Evolutionary conservation across 495 filamentous ascomycete genomes (phyloP).

Genomic region (Lasiosphaeria ovina): DNA sequence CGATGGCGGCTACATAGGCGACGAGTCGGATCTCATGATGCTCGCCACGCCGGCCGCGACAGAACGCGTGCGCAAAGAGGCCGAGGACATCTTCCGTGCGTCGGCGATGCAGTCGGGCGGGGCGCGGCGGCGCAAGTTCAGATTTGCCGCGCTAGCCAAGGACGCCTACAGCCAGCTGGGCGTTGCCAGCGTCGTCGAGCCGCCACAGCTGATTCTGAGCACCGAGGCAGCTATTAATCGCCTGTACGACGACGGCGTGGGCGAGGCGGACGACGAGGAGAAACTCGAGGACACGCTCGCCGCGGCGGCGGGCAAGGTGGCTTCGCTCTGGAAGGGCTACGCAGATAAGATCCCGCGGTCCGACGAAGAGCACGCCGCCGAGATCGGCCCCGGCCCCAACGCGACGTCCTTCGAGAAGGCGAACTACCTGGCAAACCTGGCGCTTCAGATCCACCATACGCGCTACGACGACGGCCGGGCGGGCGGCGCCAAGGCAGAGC

Average conservation of each 20-base stretch:
- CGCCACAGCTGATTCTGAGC: conserved; percentile 53
- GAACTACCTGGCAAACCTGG: conserved; percentile 65
- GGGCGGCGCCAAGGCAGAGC: conserved; percentile 28
- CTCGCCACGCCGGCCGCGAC: conserved; percentile 47
- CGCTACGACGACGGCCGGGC: conserved; percentile 41
- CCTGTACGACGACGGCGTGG: conserved; percentile 58
- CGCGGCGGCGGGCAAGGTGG: conserved; percentile 53
- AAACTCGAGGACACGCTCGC: conserved; percentile 55
- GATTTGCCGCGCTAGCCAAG: conserved; percentile 50
- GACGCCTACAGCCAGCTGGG: conserved; percentile 47
- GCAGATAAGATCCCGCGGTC: conserved; percentile 44
- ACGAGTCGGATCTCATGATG: conserved; percentile 46
- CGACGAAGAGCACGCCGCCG: conserved; percentile 51
- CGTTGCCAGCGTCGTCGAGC: conserved; percentile 45
- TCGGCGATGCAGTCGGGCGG: conserved; percentile 39
- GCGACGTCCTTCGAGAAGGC: conserved; percentile 66
- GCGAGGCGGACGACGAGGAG: conserved; percentile 51
- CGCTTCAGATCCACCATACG: conserved; percentile 74
- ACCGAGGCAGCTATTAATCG: conserved; percentile 52
- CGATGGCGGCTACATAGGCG: conserved; percentile 16
- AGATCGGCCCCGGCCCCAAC: conserved; percentile 62
- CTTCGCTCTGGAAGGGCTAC: conserved; percentile 57
- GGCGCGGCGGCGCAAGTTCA: conserved; percentile 36
- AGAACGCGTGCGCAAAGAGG: conserved; percentile 44
- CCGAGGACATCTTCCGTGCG: conserved; percentile 44